Evolutionary conservation across 192 early-diverging fungal species (phyloP), one percentile per base, ranked within the genome.

Genomic region (Backusella parvicylindrica): DNA sequence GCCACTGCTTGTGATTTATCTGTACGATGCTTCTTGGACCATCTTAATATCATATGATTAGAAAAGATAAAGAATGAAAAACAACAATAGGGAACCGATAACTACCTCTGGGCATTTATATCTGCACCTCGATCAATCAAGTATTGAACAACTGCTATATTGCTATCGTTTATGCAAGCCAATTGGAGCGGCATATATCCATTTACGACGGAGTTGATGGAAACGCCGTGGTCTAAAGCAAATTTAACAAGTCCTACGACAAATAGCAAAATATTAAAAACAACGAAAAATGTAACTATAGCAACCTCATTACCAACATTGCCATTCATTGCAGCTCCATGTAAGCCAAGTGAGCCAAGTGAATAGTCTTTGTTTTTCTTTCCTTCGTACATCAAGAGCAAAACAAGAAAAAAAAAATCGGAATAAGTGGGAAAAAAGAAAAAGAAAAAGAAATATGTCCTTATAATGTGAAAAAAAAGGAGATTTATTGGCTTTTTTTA

Each of bases 121-220:
- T 91, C 86, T 33, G 92, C 91, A 18, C 90, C 92, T 71, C 86
- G 87, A 8, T 91, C 89, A 68, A 93, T 83, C 49, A 93, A 79
- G 43, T 90, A 86, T 69, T 90, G 89, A 40, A 91, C 81, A 8
- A 93, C 86, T 8, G 87, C 80, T 6, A 87, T 77, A 32, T 87
- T 86, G 8, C 85, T 85, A 33, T 83, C 86, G 65, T 88, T 89
- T n/a, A 85, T 84, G 49, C 91, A 91, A 0, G 92, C 91, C 3
- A 91, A 75, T 76, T 93, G 92, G 50, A 93, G 84, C 18, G 92
- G 84, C 74, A 91, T 83, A 37, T 92, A 82, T 21, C 92, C 92
- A 66, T 89, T 90, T 23, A 86, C 68, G 13, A 87, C 83, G 21
- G 90, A 86, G 77, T 92, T 87, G 67, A 93, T 87, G 0, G 87